phyloP scores from a whole-genome alignment of 1,284 basidiomycete genomes.

The Ustilago tritici region DNA sequence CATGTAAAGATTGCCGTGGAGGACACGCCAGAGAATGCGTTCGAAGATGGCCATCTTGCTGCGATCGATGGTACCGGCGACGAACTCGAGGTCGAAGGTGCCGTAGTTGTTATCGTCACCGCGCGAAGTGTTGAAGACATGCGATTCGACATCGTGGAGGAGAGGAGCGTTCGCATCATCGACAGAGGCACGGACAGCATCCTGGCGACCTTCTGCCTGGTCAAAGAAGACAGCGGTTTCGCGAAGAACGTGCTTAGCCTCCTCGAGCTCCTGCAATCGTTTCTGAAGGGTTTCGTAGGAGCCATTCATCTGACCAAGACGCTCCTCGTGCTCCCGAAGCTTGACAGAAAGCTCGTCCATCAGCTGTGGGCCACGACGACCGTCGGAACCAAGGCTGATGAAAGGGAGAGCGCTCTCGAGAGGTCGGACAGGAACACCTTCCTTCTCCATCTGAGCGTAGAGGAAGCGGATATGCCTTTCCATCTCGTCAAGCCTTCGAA shows the following conservation, averaged over 20 bases:
- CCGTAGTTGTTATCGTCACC: constrained; percentile 68
- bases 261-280: constrained; percentile 86
- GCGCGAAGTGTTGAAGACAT: constrained; percentile 71
- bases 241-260: constrained; percentile 87
- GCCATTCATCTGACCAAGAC: constrained; percentile 91
- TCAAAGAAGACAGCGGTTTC: constrained; percentile 98
- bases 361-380: constrained; percentile 78
- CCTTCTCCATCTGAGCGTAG: constrained; percentile 83
- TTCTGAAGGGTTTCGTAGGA: constrained; percentile 90
- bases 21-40: constrained; percentile 96
- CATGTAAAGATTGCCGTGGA: constrained; percentile 99
- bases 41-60: constrained; percentile 92
- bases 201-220: constrained; percentile 83
- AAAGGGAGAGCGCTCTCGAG: constrained; percentile 69
- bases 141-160: constrained; percentile 83
- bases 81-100: constrained; percentile 85
- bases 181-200: constrained; percentile 82
- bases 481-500: constrained; percentile 95
- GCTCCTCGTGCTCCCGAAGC: constrained; percentile 86
- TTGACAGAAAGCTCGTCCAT: constrained; percentile 93
- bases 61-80: constrained; percentile 96
- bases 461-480: constrained; percentile 93
- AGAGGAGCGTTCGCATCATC: constrained; percentile 91
- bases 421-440: constrained; percentile 79
- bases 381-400: constrained; percentile 74